Conservation (phyloP, 352 stramenopile genomes). For the Phytophthora europaea region DNA sequence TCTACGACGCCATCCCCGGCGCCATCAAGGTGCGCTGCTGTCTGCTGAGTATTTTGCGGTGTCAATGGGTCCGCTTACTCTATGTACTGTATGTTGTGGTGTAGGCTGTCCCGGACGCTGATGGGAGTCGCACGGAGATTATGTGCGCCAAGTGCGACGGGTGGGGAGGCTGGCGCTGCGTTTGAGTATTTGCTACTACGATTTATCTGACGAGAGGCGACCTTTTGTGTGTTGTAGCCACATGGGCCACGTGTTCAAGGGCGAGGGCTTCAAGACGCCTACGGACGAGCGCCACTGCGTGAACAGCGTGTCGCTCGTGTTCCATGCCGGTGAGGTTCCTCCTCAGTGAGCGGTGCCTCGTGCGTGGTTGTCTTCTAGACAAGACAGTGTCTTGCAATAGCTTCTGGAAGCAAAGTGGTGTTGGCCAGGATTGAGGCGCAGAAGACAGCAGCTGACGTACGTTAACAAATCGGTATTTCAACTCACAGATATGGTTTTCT, state of each 20-base stretch:
- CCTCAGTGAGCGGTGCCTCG: slow-evolving; percentile 36
- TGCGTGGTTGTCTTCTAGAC: slow-evolving; percentile 1
- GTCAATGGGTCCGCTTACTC: not conserved
- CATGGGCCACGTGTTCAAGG: slow-evolving; percentile 94
- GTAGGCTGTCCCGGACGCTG: slow-evolving; percentile 71
- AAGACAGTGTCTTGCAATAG: not conserved
- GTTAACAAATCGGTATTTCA: slow-evolving; percentile 29
- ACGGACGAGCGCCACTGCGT: slow-evolving; percentile 93
- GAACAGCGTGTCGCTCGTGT: slow-evolving; percentile 92
- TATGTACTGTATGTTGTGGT: slow-evolving; percentile 5
- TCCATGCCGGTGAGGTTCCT: slow-evolving; percentile 72
- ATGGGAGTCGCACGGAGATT: slow-evolving; percentile 88
- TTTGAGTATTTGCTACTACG: slow-evolving; percentile 1
- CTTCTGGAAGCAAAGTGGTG: slow-evolving; percentile 6
- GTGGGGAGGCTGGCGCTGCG: slow-evolving; percentile 39
- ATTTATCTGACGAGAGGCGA: slow-evolving; percentile 20
- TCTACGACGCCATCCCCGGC: slow-evolving; percentile 91
- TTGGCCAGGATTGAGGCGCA: slow-evolving; percentile 15
- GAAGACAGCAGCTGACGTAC: slow-evolving; percentile 6
- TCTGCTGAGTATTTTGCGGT: not conserved
- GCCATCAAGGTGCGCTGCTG: slow-evolving; percentile 72
- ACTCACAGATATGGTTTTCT: slow-evolving; percentile 14
- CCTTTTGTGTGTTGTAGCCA: slow-evolving; percentile 52
- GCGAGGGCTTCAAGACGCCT: slow-evolving; percentile 88
- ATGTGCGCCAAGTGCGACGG: slow-evolving; percentile 90